These are phyloP conservation scores for Cydonia oblonga DNA, from an alignment of 331 rosid genomes.

Conservation along the genomic window DNA sequence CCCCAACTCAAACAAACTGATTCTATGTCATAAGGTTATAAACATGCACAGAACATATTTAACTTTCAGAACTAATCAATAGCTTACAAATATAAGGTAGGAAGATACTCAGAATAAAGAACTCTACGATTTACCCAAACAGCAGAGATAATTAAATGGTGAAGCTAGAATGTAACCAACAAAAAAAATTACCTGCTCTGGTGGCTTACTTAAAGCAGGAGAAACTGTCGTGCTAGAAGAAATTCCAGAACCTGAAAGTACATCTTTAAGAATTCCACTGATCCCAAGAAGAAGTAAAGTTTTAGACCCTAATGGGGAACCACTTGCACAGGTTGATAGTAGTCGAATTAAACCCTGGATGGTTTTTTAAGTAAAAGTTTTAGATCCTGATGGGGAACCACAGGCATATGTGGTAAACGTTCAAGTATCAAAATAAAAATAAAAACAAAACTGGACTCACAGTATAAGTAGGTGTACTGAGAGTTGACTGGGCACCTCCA, in stretches of 20 bases:
- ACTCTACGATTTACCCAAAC: neutral
- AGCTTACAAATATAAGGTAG: neutral
- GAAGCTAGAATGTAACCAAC: neutral
- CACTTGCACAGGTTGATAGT: conserved; percentile 95
- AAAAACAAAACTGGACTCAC: conserved; percentile 30
- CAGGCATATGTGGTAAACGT: neutral
- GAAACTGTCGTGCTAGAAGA: conserved; percentile 72
- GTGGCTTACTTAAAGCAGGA: conserved; percentile 82
- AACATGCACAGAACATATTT: too few relatives aligned
- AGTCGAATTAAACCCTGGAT: conserved; percentile 95
- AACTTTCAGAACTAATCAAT: neutral
- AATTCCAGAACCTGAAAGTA: conserved; percentile 79
- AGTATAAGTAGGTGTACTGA: conserved; percentile 85
- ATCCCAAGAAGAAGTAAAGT: conserved; percentile 84
- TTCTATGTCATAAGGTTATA: neutral
- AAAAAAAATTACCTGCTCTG: conserved; percentile 62
- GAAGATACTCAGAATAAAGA: neutral
- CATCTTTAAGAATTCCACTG: conserved; percentile 91
- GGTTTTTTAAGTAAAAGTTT: conserved; percentile 16
- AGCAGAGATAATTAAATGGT: neutral
- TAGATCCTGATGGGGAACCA: too few relatives aligned
- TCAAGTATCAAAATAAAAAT: neutral
- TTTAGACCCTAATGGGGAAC: conserved; percentile 89
- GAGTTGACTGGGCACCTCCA: conserved; percentile 97
- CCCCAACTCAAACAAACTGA: neutral